Conservation (phyloP, 352 stramenopile species). For the Phytophthora sp. region DNA sequence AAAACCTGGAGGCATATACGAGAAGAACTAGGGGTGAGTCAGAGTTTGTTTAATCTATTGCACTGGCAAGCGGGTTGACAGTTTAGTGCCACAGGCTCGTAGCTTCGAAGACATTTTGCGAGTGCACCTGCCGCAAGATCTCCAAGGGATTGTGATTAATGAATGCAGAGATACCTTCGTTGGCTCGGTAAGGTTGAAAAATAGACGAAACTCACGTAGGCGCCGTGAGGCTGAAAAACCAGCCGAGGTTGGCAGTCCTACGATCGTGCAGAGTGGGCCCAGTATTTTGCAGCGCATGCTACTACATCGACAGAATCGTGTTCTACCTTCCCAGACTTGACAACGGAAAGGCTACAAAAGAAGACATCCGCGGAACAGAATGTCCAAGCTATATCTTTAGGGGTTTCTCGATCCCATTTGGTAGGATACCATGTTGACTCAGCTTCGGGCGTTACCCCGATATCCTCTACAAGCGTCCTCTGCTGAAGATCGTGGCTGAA, state of each 20-base stretch:
- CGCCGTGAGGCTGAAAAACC: not conserved
- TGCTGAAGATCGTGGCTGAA: too few relatives aligned
- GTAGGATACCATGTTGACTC: too few relatives aligned
- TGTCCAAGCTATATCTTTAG: too few relatives aligned
- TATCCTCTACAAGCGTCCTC: too few relatives aligned
- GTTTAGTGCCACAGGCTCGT: conserved; percentile 9
- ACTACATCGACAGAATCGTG: conserved; percentile 56
- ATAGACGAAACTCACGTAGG: not conserved
- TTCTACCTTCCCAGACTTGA: conserved; percentile 30
- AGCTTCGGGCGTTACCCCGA: too few relatives aligned
- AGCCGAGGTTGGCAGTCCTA: not conserved
- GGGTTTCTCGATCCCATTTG: too few relatives aligned
- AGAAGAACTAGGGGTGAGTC: conserved; percentile 46
- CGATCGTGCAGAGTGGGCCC: conserved; percentile 24
- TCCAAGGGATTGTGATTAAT: not conserved
- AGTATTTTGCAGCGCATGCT: conserved; percentile 74
- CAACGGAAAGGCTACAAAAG: too few relatives aligned
- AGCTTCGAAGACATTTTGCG: conserved; percentile 7
- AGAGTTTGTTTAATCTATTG: not conserved
- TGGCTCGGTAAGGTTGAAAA: not conserved
- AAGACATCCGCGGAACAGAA: too few relatives aligned
- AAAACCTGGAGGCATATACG: conserved; percentile 46
- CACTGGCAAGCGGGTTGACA: too few relatives aligned
- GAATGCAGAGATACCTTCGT: not conserved
- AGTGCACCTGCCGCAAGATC: conserved; percentile 1